Percentiles rank a stretch among this genome's conserved stretches.
Conservation (phyloP, 129 eudicot genomes). For the Scalesia atractyloides region DNA sequence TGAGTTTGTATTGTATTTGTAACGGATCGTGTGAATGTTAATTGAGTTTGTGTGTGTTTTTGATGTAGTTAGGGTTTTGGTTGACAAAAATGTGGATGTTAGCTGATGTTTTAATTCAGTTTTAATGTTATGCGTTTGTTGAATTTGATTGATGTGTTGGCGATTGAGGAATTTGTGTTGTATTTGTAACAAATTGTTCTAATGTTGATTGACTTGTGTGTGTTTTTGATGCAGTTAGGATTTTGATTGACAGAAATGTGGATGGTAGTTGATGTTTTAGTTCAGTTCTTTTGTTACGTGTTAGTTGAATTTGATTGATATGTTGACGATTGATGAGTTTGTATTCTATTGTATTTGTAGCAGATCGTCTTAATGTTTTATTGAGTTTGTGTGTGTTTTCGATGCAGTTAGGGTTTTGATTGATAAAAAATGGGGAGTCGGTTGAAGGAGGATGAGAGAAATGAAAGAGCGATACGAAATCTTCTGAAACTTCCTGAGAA, state of each 20-base stretch:
- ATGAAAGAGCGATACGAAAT: slow-evolving; percentile 62
- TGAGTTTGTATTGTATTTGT: neutral
- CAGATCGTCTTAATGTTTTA: neutral
- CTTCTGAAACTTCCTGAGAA: slow-evolving; percentile 75
- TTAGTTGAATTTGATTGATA: neutral
- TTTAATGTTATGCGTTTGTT: neutral
- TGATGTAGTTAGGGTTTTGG: no score
- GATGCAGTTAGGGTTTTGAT: neutral
- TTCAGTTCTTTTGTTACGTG: neutral
- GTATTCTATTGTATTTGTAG: neutral
- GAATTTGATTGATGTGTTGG: neutral
- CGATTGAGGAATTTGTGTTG: neutral
- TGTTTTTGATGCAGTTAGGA: neutral
- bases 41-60: neutral
- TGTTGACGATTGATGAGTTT: neutral
- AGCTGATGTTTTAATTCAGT: neutral
- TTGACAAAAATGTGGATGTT: neutral
- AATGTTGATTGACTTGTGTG: neutral
- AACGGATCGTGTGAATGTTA: neutral
- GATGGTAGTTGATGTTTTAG: neutral
- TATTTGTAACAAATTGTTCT: neutral
- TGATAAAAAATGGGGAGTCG: slow-evolving; percentile 43
- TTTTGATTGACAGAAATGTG: neutral
- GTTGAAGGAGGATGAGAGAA: slow-evolving; percentile 67
- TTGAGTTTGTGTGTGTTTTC: neutral